These are phyloP conservation scores for Torulaspora pretoriensis DNA, from an alignment of 1,139 yeast genomes.

Conservation along the genomic window DNA sequence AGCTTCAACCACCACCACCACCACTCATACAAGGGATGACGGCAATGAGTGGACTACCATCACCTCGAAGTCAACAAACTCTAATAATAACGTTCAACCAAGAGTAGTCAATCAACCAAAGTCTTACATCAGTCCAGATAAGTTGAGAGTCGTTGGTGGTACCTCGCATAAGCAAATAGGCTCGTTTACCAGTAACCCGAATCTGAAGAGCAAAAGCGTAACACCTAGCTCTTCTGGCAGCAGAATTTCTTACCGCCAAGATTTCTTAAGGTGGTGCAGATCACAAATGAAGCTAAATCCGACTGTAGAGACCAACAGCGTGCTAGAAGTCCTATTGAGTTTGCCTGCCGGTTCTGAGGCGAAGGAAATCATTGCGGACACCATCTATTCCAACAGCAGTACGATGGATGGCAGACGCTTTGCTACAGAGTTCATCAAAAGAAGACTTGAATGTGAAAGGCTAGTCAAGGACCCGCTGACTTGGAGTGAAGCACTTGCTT, in stretches of 20 bases:
- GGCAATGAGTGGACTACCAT: conserved; percentile 33
- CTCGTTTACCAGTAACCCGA: conserved; percentile 31
- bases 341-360: conserved; percentile 74
- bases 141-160: conserved; percentile 25
- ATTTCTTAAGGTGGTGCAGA: conserved; percentile 83
- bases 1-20: conserved; percentile 9
- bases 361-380: conserved; percentile 82
- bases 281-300: conserved; percentile 67
- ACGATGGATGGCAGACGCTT: conserved; percentile 94
- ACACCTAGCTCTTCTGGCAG: conserved; percentile 36
- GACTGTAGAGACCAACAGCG: conserved; percentile 70
- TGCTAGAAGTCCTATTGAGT: conserved; percentile 73
- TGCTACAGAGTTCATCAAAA: conserved; percentile 82
- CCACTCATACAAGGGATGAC: conserved; percentile 8
- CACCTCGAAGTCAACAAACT: conserved; percentile 18
- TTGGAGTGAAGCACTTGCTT: conserved; percentile 64
- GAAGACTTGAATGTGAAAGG: conserved; percentile 67
- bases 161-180: conserved; percentile 28
- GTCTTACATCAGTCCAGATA: conserved; percentile 25
- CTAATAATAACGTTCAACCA: conserved; percentile 7
- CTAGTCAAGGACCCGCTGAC: conserved; percentile 53
- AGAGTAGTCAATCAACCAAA: conserved; percentile 16
- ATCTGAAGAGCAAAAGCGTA: conserved; percentile 32
- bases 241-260: conserved; percentile 47
- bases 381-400: conserved; percentile 83